Conservation (phyloP, 345 rosid species). For the Hirschfeldia incana region DNA sequence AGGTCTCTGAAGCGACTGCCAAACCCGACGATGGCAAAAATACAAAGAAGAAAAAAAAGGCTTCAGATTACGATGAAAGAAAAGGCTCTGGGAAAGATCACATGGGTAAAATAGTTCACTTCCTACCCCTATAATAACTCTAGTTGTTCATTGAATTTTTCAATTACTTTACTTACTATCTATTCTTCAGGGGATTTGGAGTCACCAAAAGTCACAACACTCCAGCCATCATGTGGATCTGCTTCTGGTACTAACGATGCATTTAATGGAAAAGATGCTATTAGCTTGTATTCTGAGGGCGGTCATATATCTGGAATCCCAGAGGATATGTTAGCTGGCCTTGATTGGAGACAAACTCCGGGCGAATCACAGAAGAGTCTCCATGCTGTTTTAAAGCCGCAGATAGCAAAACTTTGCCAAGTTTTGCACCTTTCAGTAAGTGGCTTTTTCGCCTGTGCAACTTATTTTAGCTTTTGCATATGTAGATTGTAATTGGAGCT, state of each 20-base stretch:
- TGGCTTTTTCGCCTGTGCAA: constrained; percentile 25
- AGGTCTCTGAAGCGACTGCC: constrained; percentile 32
- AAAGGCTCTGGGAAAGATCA: constrained; percentile 30
- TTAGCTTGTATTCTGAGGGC: constrained; percentile 21
- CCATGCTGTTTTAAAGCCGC: constrained; percentile 57
- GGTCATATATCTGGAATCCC: constrained; percentile 38
- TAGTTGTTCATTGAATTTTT: constrained; percentile 9
- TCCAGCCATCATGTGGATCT: constrained; percentile 32
- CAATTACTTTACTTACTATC: constrained; percentile 21
- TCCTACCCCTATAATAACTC: constrained; percentile 8
- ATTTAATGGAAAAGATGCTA: constrained; percentile 19
- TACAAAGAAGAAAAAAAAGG: constrained; percentile 61
- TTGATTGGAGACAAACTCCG: constrained; percentile 38
- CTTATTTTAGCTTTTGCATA: constrained; percentile 23
- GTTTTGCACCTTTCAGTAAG: constrained; percentile 54
- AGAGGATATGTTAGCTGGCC: constrained; percentile 38
- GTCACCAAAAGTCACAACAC: constrained; percentile 33
- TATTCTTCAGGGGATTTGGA: constrained; percentile 52
- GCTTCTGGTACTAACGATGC: constrained; percentile 20
- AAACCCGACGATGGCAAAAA: constrained; percentile 39
- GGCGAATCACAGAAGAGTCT: constrained; percentile 61
- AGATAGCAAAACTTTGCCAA: constrained; percentile 57
- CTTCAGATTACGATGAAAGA: constrained; percentile 37
- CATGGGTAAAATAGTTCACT: constrained; percentile 47
- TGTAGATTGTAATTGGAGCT: constrained; percentile 2